Conservation (phyloP, 495 filamentous ascomycete species). For the Cryomyces minteri region DNA sequence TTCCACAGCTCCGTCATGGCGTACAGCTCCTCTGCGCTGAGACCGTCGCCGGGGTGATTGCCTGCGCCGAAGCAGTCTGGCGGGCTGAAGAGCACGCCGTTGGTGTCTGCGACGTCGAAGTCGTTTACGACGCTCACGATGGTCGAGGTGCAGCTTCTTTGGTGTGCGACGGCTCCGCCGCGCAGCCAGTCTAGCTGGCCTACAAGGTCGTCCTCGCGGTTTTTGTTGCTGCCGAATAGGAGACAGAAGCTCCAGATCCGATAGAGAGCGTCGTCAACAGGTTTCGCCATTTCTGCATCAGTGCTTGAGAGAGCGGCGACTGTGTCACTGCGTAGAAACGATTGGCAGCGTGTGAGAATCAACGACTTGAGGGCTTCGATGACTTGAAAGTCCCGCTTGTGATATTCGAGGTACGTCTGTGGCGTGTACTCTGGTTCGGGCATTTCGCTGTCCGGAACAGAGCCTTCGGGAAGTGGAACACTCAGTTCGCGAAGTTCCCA, state of each 20-base stretch:
- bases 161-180: constrained; percentile 32
- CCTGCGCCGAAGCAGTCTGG: constrained; percentile 39
- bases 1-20: constrained; percentile 53
- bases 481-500: constrained; percentile 50
- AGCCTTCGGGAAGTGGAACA: constrained; percentile 31
- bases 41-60: constrained; percentile 27
- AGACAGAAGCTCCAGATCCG: constrained; percentile 54
- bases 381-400: constrained; percentile 37
- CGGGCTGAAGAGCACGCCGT: constrained; percentile 35
- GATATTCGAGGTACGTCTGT: constrained; percentile 32
- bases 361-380: constrained; percentile 40
- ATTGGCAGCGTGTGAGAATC: constrained; percentile 37
- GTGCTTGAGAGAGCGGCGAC: constrained; percentile 33
- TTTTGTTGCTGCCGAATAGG: constrained; percentile 41
- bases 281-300: constrained; percentile 28
- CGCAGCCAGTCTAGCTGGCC: constrained; percentile 48
- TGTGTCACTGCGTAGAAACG: constrained; percentile 39
- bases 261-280: constrained; percentile 50
- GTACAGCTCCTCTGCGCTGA: constrained; percentile 37
- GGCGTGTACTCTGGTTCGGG: constrained; percentile 40
- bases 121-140: constrained; percentile 10
- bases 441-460: constrained; percentile 26
- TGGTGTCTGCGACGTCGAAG: constrained; percentile 31
- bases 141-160: constrained; percentile 18
- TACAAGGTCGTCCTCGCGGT: constrained; percentile 40